A percentile compares a stretch with the other conserved stretches of the same genome.
Conservation (phyloP, 2,329 filamentous ascomycete species). For the Akanthomyces uredinophilus region DNA sequence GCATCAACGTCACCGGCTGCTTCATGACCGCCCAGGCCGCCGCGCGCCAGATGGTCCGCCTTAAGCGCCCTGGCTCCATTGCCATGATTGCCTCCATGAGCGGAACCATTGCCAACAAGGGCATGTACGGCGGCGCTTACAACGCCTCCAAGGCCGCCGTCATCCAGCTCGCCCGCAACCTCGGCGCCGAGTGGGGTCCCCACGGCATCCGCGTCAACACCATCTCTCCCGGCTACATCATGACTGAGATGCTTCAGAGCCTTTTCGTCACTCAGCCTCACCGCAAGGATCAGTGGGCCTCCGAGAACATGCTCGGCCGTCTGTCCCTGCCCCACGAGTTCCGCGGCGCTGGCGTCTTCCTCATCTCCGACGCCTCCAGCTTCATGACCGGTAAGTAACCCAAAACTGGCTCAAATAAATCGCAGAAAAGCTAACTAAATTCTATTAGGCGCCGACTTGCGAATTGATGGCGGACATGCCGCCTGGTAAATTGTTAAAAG, state of each 20-base stretch:
- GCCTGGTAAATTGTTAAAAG: slow-evolving; percentile 42
- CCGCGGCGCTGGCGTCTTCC: slow-evolving; percentile 66
- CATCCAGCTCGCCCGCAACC: slow-evolving; percentile 63
- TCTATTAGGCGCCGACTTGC: slow-evolving; percentile 46
- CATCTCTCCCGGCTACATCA: slow-evolving; percentile 73
- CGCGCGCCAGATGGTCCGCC: slow-evolving; percentile 67
- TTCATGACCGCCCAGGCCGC: slow-evolving; percentile 85
- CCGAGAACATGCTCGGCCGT: slow-evolving; percentile 76
- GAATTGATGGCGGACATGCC: slow-evolving; percentile 66
- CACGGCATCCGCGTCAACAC: slow-evolving; percentile 76
- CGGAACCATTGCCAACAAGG: slow-evolving; percentile 60
- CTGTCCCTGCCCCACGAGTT: slow-evolving; percentile 65
- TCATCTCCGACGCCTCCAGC: slow-evolving; percentile 63
- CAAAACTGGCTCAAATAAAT: background rate
- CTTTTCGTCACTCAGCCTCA: slow-evolving; percentile 75
- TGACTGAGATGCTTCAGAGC: slow-evolving; percentile 76
- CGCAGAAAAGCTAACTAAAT: background rate
- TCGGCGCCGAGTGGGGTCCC: slow-evolving; percentile 68
- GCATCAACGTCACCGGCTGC: slow-evolving; percentile 80
- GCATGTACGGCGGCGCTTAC: slow-evolving; percentile 59
- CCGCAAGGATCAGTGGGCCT: slow-evolving; percentile 63
- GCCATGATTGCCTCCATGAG: slow-evolving; percentile 68
- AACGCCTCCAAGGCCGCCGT: slow-evolving; percentile 74
- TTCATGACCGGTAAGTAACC: slow-evolving; percentile 62
- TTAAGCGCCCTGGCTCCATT: slow-evolving; percentile 55